Evolutionary conservation across 495 filamentous ascomycete species (phyloP).

Genomic region (Neurospora sp.): DNA sequence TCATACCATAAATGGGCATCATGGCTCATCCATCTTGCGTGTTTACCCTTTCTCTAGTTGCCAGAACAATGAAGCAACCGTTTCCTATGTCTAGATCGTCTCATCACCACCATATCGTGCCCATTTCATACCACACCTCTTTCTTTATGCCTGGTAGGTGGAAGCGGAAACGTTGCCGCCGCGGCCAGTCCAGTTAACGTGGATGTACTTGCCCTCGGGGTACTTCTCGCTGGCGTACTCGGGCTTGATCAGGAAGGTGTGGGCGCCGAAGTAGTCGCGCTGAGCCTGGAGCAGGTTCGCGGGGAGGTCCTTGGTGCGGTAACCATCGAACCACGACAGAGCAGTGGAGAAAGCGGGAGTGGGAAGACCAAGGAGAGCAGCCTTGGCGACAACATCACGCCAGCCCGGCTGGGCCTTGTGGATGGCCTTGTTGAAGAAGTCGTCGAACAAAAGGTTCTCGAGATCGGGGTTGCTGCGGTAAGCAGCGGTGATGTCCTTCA

Average conservation of each 20-base stretch:
- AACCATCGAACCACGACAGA: constrained; percentile 95
- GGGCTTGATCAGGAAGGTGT: constrained; percentile 98
- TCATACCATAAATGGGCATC: not conserved
- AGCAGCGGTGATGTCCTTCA: constrained; percentile 96
- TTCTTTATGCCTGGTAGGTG: constrained; percentile 83
- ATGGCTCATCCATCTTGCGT: not conserved
- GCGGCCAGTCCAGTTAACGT: constrained; percentile 99
- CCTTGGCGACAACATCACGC: constrained; percentile 89
- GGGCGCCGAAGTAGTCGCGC: constrained; percentile 97
- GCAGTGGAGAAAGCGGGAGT: constrained; percentile 93
- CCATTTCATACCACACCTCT: not conserved
- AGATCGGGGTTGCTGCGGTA: constrained; percentile 93
- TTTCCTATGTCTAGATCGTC: not conserved
- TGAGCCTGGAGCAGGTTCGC: constrained; percentile 98
- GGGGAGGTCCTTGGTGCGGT: constrained; percentile 87
- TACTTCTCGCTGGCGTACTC: constrained; percentile 75
- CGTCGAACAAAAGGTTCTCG: constrained; percentile 95
- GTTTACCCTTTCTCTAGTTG: not conserved
- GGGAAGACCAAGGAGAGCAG: constrained; percentile 86
- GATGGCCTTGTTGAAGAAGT: constrained; percentile 99
- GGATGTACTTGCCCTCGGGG: constrained; percentile 79
- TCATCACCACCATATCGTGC: constrained; percentile 1
- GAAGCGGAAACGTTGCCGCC: constrained; percentile 95
- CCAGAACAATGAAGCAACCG: not conserved
- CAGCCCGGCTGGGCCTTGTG: constrained; percentile 91